Evolutionary conservation across 2,329 filamentous ascomycete species (phyloP).

Genomic region (Diaporthe sp.): DNA sequence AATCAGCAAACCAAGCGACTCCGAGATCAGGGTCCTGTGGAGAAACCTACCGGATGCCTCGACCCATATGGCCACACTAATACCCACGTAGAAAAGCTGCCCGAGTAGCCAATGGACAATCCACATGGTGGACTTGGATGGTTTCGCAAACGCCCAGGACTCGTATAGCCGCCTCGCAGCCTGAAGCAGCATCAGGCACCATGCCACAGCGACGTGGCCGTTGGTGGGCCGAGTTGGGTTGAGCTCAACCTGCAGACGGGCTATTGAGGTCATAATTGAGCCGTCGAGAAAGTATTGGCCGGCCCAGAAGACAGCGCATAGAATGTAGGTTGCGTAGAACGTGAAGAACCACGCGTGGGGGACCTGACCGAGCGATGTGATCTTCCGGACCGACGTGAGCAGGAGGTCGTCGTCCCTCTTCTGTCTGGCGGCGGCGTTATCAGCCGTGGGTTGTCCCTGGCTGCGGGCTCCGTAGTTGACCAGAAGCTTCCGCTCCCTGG

Average conservation of each 20-base stretch:
- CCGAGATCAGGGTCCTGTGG: neutral
- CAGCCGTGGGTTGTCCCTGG: constrained; percentile 26
- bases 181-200: constrained; percentile 81
- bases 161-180: constrained; percentile 81
- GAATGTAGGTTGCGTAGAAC: constrained; percentile 82
- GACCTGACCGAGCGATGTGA: constrained; percentile 65
- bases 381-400: constrained; percentile 43
- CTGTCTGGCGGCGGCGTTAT: neutral
- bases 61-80: constrained; percentile 84
- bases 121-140: constrained; percentile 84
- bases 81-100: constrained; percentile 78
- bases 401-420: constrained; percentile 34
- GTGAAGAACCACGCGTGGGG: constrained; percentile 91
- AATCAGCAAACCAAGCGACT: constrained; percentile 13
- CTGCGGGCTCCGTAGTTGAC: constrained; percentile 62
- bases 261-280: constrained; percentile 41
- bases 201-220: constrained; percentile 72
- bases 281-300: constrained; percentile 70
- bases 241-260: constrained; percentile 42
- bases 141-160: constrained; percentile 71
- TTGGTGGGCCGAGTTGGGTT: constrained; percentile 57
- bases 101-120: constrained; percentile 85
- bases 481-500: constrained; percentile 54
- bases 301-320: constrained; percentile 80
- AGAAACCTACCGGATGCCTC: constrained; percentile 75